phyloP scores from a whole-genome alignment of 441 rosid genomes.

The Eruca vesicaria region DNA sequence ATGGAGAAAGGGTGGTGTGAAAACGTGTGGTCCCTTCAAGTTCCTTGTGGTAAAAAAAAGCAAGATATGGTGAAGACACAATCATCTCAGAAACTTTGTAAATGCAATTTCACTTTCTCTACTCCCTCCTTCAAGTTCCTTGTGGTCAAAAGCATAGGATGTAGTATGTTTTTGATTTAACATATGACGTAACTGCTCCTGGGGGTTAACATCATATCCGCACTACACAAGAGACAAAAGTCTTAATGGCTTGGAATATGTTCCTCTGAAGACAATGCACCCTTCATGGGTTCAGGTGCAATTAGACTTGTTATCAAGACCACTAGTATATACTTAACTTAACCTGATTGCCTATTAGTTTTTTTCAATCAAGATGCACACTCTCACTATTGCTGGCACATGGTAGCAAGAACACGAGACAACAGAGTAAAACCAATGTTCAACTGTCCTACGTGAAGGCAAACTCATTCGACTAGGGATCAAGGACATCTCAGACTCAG shows the following conservation, averaged over 20 bases:
- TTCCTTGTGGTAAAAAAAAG: conserved; percentile 6
- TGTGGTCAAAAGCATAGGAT: no score
- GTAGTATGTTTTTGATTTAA: no score
- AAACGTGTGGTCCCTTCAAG: neutral
- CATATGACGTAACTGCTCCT: no score
- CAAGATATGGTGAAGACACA: conserved; percentile 3
- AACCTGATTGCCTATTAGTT: neutral
- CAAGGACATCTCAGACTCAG: conserved; percentile 62
- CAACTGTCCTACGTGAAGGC: conserved; percentile 36
- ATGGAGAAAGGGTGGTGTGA: conserved; percentile 3
- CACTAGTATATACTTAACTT: neutral
- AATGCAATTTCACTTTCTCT: neutral
- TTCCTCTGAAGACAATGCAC: conserved; percentile 4
- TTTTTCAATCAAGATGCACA: neutral
- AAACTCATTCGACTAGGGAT: conserved; percentile 56
- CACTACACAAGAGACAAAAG: no score
- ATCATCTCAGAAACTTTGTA: conserved; percentile 43
- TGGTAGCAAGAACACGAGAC: conserved; percentile 43
- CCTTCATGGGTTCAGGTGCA: conserved; percentile 9
- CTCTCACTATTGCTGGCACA: neutral
- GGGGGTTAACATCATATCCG: no score
- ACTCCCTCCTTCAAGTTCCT: no score
- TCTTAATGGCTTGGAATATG: no score
- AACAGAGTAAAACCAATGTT: conserved; percentile 43
- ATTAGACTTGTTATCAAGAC: neutral